Conservation (phyloP, 2,329 filamentous ascomycete genomes). For the Arthrinium phaeospermum region DNA sequence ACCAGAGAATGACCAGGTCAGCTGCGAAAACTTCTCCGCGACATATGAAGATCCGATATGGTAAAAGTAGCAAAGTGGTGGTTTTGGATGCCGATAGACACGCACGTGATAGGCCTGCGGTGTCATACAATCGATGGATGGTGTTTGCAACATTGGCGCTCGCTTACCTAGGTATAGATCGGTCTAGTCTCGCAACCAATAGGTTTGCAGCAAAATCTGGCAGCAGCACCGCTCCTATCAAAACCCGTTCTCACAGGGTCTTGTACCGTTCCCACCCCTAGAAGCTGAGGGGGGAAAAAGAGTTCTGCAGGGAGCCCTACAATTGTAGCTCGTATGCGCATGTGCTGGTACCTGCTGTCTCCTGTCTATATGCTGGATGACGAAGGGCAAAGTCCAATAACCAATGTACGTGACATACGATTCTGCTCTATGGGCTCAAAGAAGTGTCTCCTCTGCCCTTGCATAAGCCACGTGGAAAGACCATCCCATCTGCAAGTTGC, state of each 20-base stretch:
- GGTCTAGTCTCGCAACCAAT: not conserved
- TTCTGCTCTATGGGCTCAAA: not conserved
- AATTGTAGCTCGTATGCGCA: not conserved
- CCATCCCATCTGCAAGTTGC: not conserved
- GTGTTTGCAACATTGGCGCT: not conserved
- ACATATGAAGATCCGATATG: not conserved
- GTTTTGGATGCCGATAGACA: not conserved
- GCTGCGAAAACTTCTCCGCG: not conserved
- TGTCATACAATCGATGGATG: not conserved
- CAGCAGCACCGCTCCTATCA: not conserved
- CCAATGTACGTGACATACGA: not conserved
- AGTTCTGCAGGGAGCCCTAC: not conserved
- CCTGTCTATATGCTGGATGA: not conserved
- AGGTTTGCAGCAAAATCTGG: not conserved
- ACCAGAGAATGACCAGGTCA: not conserved
- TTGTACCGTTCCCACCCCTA: not conserved
- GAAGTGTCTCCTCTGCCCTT: not conserved
- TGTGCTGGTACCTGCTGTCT: not conserved
- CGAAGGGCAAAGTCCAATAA: not conserved
- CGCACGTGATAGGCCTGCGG: not conserved
- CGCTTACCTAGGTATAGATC: not conserved
- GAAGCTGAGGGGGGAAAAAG: not conserved
- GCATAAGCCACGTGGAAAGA: conserved; percentile 12
- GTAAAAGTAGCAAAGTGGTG: not conserved
- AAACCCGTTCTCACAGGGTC: not conserved